Evolutionary conservation across 345 rosid species (phyloP).

Genomic region (Camelina hispida): DNA sequence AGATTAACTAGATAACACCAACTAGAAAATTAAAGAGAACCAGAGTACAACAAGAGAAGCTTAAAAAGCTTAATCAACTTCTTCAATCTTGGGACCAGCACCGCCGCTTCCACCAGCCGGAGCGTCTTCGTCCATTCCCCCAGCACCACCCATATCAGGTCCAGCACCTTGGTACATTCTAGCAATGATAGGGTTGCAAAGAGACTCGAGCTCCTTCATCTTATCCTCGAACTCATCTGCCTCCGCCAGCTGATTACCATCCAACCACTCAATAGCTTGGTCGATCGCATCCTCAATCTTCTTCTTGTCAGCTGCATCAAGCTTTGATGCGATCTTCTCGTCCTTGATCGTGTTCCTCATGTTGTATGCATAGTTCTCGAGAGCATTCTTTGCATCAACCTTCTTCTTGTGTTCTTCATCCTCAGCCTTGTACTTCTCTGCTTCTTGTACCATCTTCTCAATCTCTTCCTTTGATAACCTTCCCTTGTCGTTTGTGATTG

Average conservation of each 20-base stretch:
- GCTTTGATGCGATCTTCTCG: constrained; percentile 59
- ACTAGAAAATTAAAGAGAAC: background rate
- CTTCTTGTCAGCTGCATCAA: constrained; percentile 59
- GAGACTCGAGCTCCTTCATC: constrained; percentile 65
- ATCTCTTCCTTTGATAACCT: constrained; percentile 63
- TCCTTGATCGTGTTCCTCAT: constrained; percentile 70
- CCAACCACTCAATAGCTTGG: constrained; percentile 61
- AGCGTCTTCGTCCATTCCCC: constrained; percentile 46
- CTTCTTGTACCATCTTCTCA: constrained; percentile 71
- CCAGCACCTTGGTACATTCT: constrained; percentile 58
- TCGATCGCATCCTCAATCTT: constrained; percentile 66
- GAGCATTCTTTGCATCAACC: constrained; percentile 63
- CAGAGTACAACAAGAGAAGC: background rate
- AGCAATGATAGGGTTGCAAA: constrained; percentile 67
- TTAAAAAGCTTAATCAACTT: constrained; percentile 53
- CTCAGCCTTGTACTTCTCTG: constrained; percentile 66
- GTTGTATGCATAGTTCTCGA: constrained; percentile 57
- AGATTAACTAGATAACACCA: background rate
- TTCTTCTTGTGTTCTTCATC: constrained; percentile 73
- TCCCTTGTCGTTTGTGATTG: constrained; percentile 70
- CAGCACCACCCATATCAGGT: constrained; percentile 47
- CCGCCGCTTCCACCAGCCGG: constrained; percentile 49
- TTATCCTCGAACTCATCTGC: constrained; percentile 68
- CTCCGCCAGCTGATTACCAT: constrained; percentile 60
- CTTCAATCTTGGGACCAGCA: constrained; percentile 75